Evolutionary conservation across 2,329 filamentous ascomycete genomes (phyloP), one percentile per base, ranked within the genome.

Genomic region (Cryphonectria carpinicola): DNA sequence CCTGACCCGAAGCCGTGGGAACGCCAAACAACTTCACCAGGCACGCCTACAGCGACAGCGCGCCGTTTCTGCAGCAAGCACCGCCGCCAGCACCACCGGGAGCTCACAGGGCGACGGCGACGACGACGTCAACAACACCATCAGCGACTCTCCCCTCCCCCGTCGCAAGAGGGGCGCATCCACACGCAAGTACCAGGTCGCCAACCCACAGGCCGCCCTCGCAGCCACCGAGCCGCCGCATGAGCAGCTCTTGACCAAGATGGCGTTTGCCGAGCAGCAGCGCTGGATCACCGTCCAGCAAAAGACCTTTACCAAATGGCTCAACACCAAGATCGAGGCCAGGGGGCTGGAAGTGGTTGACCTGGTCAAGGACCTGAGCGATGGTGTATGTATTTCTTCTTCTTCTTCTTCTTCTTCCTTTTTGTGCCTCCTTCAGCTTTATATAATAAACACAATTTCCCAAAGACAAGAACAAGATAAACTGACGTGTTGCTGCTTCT

Each of bases 301-400:
- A 82, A 99, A 98, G 88, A 99, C 96, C 39, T 99, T 99, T 82
- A 97, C 95, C 71, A 99, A 98, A 93, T 99, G 96, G 96, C 89
- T 99, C 76, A 99, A 99, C 83, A 97, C 94, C 77, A 99, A 99
- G 84, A 85, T 99, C 77, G 91, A 92, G 80, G 87, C 85, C 72
- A 90, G 95, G 76, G 85, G 91, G 69, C 84, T 98, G 74, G 90
- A 91, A 77, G 93, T 98, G 78, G 91, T 93, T 78, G 93, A 98
- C 81, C 87, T 99, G 70, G 94, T 97, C 72, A 86, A 87, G 73
- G 96, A 98, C 82, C 89, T 99, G 71, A 95, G 93, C 78, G 95
- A 98, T 84, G 96, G 96, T 77, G 95, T 97, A 87, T 82, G 92
- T 89, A 66, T 63, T 46, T 37, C 7, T 62, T 4, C 13, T 3